Conservation (phyloP, 2,329 filamentous ascomycete genomes). For the Fusarium pilosicola region DNA sequence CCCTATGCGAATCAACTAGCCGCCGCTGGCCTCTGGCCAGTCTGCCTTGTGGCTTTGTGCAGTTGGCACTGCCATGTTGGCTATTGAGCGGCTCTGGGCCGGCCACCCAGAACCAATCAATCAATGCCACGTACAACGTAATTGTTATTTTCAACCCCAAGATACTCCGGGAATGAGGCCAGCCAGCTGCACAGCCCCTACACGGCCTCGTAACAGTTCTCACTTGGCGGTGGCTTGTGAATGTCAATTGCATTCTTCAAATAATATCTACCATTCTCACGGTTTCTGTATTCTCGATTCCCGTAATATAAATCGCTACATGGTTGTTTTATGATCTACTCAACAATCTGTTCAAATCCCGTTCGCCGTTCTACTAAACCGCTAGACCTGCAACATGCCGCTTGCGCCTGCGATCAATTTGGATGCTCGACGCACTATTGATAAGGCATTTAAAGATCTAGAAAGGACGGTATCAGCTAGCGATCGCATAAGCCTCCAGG, state of each 20-base stretch:
- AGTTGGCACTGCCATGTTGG: background rate
- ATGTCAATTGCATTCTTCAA: background rate
- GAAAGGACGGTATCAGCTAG: background rate
- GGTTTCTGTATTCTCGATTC: background rate
- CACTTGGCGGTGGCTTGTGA: background rate
- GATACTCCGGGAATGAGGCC: background rate
- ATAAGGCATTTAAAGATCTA: background rate
- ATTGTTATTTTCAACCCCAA: background rate
- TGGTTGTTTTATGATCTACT: background rate
- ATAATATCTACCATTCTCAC: background rate
- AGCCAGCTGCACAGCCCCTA: background rate
- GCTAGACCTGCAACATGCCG: background rate
- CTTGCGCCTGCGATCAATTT: background rate
- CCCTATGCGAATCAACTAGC: background rate
- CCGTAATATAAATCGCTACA: no score
- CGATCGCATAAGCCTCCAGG: background rate
- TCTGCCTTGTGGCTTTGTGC: background rate
- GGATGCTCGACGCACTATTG: background rate
- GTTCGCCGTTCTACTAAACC: background rate
- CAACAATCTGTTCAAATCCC: background rate
- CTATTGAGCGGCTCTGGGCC: background rate
- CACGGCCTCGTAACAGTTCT: background rate
- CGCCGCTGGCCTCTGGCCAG: background rate
- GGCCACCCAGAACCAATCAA: background rate
- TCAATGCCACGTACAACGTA: background rate